Evolutionary conservation across 2,329 filamentous ascomycete species (phyloP), one percentile per base, ranked within the genome.

Genomic region (Mycosphaerelloides madeirae): DNA sequence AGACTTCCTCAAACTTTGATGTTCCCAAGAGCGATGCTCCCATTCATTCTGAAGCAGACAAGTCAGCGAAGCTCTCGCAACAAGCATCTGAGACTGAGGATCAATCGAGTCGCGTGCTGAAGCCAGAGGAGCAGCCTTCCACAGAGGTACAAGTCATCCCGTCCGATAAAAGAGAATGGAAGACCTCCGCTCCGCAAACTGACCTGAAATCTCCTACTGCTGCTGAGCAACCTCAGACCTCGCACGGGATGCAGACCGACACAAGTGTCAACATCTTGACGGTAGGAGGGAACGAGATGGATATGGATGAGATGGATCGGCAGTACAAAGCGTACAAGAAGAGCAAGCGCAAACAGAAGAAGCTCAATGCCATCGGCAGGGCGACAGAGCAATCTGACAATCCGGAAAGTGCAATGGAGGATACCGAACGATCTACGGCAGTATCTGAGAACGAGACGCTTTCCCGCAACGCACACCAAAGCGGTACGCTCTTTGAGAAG

Each of bases 271-370:
- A 46, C 18, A 38, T 37, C 6, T 37, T 54, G 25, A 36, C 31
- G 8, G 34, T 54, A 12, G 50, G 48, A 14, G 43, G 46, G 6
- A 50, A 56, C n/a, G 61, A 62, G 19, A 57, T 60, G 52, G 60
- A 63, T 37, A 53, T 63, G n/a, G 60, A 63, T 25, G 61, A 62
- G n/a, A 62, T 61, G 58, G 59, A 62, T 44, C 49, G 57, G 29
- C 57, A 56, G 3, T 64, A 62, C 48, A 57, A 52, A 32, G 56
- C 56, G 16, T 63, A 60, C 53, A 63, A 59, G 52, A 63, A 59
- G 46, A 62, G 61, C 18, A 56, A 59, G 31, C 54, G 60, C 32
- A 55, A 59, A 41, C 57, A 59, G 39, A 63, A 61, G 50, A 58
- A 63, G 49, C 46, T 57, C 16, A 55, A 56, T 44, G 52, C 53